phyloP scores from a whole-genome alignment of 2,329 filamentous ascomycete genomes.

The Trichoderma arundinaceum region DNA sequence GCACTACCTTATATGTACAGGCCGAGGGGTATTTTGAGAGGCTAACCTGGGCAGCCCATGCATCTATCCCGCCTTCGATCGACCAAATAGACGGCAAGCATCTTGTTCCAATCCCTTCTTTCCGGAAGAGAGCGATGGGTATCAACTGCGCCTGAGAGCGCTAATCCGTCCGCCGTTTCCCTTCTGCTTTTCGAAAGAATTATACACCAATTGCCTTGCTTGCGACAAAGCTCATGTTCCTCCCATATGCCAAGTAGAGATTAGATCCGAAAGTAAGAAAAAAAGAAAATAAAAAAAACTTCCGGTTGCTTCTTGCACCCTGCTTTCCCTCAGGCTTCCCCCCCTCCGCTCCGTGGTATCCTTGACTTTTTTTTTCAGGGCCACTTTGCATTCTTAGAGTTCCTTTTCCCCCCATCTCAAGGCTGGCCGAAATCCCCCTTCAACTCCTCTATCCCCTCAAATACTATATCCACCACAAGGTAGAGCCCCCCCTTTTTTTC shows the following conservation, averaged over 20 bases:
- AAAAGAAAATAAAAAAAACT: constrained; percentile 2
- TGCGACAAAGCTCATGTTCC: constrained; percentile 27
- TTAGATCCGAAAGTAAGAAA: constrained; percentile 28
- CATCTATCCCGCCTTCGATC: constrained; percentile 35
- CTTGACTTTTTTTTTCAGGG: constrained; percentile 31
- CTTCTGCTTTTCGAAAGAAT: constrained; percentile 31
- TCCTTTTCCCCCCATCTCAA: constrained; percentile 37
- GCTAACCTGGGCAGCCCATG: constrained; percentile 34
- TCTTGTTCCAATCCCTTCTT: constrained; percentile 37
- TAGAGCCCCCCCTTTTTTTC: constrained; percentile 36
- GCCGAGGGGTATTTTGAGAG: constrained; percentile 38
- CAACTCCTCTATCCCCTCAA: constrained; percentile 40
- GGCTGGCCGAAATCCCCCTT: constrained; percentile 39
- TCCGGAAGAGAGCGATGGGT: constrained; percentile 33
- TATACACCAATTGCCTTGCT: constrained; percentile 27
- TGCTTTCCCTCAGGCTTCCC: background rate
- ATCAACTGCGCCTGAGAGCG: constrained; percentile 14
- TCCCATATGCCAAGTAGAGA: constrained; percentile 31
- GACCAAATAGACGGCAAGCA: constrained; percentile 34
- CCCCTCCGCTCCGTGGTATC: constrained; percentile 34
- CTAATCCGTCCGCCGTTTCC: constrained; percentile 26
- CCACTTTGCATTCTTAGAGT: constrained; percentile 45
- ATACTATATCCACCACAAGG: constrained; percentile 36
- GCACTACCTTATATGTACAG: constrained; percentile 49
- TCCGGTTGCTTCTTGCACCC: constrained; percentile 22